These are phyloP conservation scores for Lasiodiplodia gonubiensis DNA, from an alignment of 2,329 filamentous ascomycete species.

Conservation along the genomic window DNA sequence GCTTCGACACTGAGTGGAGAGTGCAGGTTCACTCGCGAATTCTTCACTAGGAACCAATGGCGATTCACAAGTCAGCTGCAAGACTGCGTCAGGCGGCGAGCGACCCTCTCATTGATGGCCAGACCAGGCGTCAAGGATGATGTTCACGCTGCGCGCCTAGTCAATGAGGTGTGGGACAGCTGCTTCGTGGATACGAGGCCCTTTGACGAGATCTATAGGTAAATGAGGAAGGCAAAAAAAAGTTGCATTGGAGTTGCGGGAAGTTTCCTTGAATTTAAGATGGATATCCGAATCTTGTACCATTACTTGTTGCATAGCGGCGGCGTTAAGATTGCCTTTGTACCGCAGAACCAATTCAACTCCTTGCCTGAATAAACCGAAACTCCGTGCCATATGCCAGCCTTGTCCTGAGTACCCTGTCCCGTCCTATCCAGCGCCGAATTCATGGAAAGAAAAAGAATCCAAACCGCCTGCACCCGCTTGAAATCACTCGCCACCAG, in stretches of 20 bases:
- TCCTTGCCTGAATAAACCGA: constrained; percentile 9
- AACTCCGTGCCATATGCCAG: constrained; percentile 22
- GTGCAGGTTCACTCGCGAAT: constrained; percentile 87
- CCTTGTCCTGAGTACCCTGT: constrained; percentile 1
- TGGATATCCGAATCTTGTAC: constrained; percentile 22
- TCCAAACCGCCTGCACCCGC: constrained; percentile 6
- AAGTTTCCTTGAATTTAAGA: background rate
- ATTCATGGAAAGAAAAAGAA: background rate
- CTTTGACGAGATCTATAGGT: constrained; percentile 96
- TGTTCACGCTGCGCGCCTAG: constrained; percentile 81
- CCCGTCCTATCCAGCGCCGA: constrained; percentile 9
- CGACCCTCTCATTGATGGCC: constrained; percentile 77
- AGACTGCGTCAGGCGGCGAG: constrained; percentile 83
- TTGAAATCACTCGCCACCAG: background rate
- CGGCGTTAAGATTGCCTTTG: constrained; percentile 23
- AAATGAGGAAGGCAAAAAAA: background rate
- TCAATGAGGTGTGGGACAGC: constrained; percentile 98
- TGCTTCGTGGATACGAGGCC: constrained; percentile 93
- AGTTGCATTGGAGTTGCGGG: background rate
- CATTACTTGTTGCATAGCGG: constrained; percentile 29
- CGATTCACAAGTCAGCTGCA: constrained; percentile 91
- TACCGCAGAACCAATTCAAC: constrained; percentile 29
- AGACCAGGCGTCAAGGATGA: constrained; percentile 84
- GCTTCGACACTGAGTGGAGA: constrained; percentile 92
- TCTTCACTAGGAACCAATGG: constrained; percentile 84